Evolutionary conservation across 2,329 filamentous ascomycete species (phyloP).

Genomic region (Calonectria pauciramosa): DNA sequence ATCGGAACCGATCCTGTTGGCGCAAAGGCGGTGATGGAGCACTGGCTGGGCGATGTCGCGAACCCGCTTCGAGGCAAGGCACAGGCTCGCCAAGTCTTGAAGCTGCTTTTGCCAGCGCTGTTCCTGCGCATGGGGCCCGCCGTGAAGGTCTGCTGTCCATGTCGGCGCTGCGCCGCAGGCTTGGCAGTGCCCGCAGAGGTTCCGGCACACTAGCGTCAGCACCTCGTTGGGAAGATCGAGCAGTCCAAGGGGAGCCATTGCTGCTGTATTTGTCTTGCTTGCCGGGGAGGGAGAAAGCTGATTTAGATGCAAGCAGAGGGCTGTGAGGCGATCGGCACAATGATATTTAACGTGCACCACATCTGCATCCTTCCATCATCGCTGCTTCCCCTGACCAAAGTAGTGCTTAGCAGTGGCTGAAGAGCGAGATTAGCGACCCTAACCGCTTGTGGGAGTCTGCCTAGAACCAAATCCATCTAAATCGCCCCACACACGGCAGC

Average conservation of each 20-base stretch:
- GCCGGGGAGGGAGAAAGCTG: too few relatives aligned
- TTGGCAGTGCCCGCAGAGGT: not conserved
- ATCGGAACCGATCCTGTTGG: not conserved
- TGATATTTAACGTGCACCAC: not conserved
- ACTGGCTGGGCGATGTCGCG: slow-evolving; percentile 2
- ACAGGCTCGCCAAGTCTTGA: not conserved
- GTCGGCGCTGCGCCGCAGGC: not conserved
- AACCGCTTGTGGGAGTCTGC: not conserved
- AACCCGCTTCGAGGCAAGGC: not conserved
- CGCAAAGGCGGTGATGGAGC: not conserved
- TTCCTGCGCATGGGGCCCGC: not conserved
- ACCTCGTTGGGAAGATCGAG: slow-evolving; percentile 2
- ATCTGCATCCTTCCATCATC: too few relatives aligned
- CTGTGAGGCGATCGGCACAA: too few relatives aligned
- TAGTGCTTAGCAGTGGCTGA: not conserved
- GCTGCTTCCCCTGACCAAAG: not conserved
- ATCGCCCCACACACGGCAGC: not conserved
- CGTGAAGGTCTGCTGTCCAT: not conserved
- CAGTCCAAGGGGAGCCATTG: not conserved
- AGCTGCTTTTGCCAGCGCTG: not conserved
- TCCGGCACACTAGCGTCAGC: not conserved
- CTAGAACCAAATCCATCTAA: not conserved
- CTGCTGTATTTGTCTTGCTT: not conserved
- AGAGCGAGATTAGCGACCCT: not conserved
- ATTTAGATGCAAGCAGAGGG: not conserved